phyloP scores from a whole-genome alignment of 192 early-diverging fungal genomes.

The Entomortierella lignicola region DNA sequence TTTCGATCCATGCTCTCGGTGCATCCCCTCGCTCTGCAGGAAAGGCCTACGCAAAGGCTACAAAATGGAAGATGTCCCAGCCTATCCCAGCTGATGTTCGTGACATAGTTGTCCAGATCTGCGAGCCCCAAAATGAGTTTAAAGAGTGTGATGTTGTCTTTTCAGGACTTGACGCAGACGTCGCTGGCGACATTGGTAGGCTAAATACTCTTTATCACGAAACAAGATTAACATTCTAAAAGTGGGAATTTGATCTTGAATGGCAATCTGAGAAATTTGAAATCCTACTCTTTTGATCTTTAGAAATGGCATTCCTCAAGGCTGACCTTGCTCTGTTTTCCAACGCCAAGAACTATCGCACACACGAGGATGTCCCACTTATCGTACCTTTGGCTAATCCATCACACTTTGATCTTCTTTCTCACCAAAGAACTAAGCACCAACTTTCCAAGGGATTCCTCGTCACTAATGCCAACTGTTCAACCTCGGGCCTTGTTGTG shows the following conservation, averaged over 20 bases:
- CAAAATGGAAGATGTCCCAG: constrained; percentile 91
- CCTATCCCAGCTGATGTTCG: constrained; percentile 74
- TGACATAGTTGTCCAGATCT: constrained; percentile 71
- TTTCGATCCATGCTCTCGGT: constrained; percentile 89
- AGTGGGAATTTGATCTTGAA: neutral
- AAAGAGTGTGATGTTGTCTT: constrained; percentile 89
- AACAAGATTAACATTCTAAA: no score
- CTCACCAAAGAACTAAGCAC: constrained; percentile 75
- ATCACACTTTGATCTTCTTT: constrained; percentile 85
- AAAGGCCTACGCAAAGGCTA: constrained; percentile 81
- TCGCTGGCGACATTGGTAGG: constrained; percentile 91
- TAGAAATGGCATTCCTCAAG: constrained; percentile 89
- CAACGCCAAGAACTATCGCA: constrained; percentile 97
- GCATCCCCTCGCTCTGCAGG: constrained; percentile 93
- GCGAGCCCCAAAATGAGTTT: constrained; percentile 79
- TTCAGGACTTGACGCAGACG: constrained; percentile 93
- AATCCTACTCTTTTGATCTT: neutral
- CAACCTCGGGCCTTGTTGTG: constrained; percentile 96
- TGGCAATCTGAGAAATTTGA: neutral
- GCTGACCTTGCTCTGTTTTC: constrained; percentile 92
- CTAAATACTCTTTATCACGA: neutral
- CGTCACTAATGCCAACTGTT: constrained; percentile 98
- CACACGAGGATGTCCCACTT: constrained; percentile 88
- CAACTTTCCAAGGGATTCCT: constrained; percentile 83
- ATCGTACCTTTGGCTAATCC: constrained; percentile 95